Base-by-base conservation (phyloP, 1,284 basidiomycete genomes). In the Porodaedalea pini region DNA sequence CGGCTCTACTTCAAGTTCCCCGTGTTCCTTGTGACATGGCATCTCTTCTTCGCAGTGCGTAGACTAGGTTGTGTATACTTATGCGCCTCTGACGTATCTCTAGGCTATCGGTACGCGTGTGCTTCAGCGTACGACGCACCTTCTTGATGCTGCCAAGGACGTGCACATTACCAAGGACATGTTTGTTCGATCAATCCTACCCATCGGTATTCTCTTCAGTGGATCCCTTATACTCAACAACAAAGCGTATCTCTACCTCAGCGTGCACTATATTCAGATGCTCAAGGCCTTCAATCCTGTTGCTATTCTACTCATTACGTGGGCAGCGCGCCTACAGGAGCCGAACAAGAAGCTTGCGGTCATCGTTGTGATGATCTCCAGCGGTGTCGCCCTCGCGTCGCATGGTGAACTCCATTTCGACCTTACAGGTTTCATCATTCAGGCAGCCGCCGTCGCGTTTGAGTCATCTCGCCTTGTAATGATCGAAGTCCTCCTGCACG, bases 251-350 rank as follows among this genome's bases (percentile, higher is more conserved):
- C 85, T 98, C 34, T 88, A 93, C 61, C 83, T 98, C 56, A 88
- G 85, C 62, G 92, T 98, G 29, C 85, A 91, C 1, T 98, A 95
- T 74, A 97, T 98, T 64, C 95, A 98, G 71, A 98, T 98, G 95
- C 88, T 98, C 75, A 97, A 97, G 89, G 96, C 95, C 6, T 98
- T 98, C 76, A 92, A 82, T n/a, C 94, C 95, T 0, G 95, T 98
- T 13, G 92, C 94, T 0, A 97, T 98, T 65, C 83, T 98, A 32
- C 81, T 98, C 63, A 95, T 98, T 68, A 95, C 94, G 6, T 98
- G 95, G 80, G 79, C 83, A 0, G 92, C 90, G 78, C 87, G 88
- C 63, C 86, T 95, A 61, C 88, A 94, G 70, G 93, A 97, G 61
- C 92, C 94, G 4, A 94, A 82, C 71, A 82, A 82, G 64, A 87